phyloP scores from a whole-genome alignment of 441 rosid genomes.

The Melastoma candidum region DNA sequence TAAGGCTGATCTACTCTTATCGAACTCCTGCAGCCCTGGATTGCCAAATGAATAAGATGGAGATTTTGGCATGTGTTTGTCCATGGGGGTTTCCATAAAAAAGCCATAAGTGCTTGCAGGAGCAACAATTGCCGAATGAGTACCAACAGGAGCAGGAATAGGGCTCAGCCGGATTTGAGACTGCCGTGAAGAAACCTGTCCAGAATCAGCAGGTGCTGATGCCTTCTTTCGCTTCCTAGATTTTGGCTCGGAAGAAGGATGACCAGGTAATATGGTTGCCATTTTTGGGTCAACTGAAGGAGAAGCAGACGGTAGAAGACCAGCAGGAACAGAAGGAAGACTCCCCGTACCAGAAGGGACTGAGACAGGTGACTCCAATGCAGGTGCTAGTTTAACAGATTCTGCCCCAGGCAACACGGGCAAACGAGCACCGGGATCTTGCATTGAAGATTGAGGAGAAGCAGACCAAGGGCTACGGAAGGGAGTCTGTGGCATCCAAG shows the following conservation, averaged over 20 bases:
- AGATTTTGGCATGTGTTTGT: slow-evolving; percentile 33
- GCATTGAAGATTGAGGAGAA: slow-evolving; percentile 53
- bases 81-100: slow-evolving; percentile 31
- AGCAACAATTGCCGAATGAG: slow-evolving; percentile 31
- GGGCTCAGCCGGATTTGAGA: slow-evolving; percentile 32
- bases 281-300: slow-evolving; percentile 39
- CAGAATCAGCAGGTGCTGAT: slow-evolving; percentile 37
- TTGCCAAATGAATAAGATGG: slow-evolving; percentile 29
- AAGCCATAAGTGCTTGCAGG: slow-evolving; percentile 29
- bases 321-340: slow-evolving; percentile 28
- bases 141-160: slow-evolving; percentile 32
- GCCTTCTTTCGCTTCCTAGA: slow-evolving; percentile 73
- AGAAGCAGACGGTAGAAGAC: slow-evolving; percentile 33
- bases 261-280: slow-evolving; percentile 35
- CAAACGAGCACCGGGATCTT: slow-evolving; percentile 49
- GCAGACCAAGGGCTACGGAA: slow-evolving; percentile 65
- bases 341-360: slow-evolving; percentile 40
- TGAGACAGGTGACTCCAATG: slow-evolving; percentile 44
- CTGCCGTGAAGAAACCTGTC: slow-evolving; percentile 34
- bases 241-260: slow-evolving; percentile 47
- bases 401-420: slow-evolving; percentile 49
- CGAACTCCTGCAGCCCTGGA: slow-evolving; percentile 28
- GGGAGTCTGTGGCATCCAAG: slow-evolving; percentile 79
- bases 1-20: slow-evolving; percentile 29
- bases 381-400: slow-evolving; percentile 48